Base-by-base conservation (phyloP, 306 rosid genomes). In the Quercus rubra region DNA sequence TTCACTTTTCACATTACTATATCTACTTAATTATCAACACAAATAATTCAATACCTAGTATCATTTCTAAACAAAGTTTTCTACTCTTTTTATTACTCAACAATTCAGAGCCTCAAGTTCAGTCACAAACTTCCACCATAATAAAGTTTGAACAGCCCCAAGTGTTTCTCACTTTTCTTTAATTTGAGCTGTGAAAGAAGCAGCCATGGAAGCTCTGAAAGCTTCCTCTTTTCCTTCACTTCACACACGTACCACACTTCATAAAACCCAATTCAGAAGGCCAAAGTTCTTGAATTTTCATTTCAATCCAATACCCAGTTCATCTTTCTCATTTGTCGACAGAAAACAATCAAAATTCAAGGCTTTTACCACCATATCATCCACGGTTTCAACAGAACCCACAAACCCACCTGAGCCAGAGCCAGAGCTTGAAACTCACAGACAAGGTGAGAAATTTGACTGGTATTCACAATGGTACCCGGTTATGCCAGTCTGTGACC, bases 391-490 rank as follows among this genome's bases (percentile, higher is more conserved):
- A 43, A 82, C 90, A 52, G 89, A 93, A 23, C 73, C 80, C 4
- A 77, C 58, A 6, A 83, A 76, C 77, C 80, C 89, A 28, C 57
- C 85, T 6, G 85, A 77, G 82, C 25, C 81, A 71, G 81, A 67
- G 43, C 68, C 81, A 71, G 81, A 67, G 43, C 68, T 66, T 23
- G 87, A 86, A 79, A 70, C 25, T 46, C 80, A 61, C 55, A 57
- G 77, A 33, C 43, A 57, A 6, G 83, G 63, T 5, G 89, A 83
- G 76, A 88, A 86, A 59, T 92, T 92, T 71, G 95, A 94, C 18
- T 91, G 98, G 98, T 91, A 88, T 82, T 77, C 95, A 0, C 89
- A 94, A 52, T 94, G 98, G 97, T 94, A 92, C 68, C 97, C 98
- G 1, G 13, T 94, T 43, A 94, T 94, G 97, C 97, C 97, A 33